phyloP scores from a whole-genome alignment of 805 yeast species.

The Candida chauliodis region DNA sequence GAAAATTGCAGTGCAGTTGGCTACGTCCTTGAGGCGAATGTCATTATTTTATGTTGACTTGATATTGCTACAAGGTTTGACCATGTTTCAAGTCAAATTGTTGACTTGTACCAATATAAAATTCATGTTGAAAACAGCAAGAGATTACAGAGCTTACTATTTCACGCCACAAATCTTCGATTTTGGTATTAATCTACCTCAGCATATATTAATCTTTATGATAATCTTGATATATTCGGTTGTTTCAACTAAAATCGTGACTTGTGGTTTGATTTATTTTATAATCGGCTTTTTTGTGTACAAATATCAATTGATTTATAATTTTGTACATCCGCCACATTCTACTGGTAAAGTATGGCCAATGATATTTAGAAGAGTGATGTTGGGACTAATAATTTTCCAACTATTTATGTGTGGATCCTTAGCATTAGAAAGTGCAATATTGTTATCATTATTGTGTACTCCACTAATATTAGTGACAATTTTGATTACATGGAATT shows the following conservation, averaged over 20 bases:
- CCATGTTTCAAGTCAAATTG: conserved; percentile 87
- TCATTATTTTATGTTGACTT: conserved; percentile 89
- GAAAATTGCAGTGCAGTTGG: conserved; percentile 80
- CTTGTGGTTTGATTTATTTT: conserved; percentile 57
- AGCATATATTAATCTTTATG: conserved; percentile 55
- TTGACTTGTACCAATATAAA: conserved; percentile 56
- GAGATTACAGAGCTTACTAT: conserved; percentile 72
- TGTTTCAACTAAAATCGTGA: conserved; percentile 55
- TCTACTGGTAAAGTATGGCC: conserved; percentile 70
- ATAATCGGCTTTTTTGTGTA: conserved; percentile 55
- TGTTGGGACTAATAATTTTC: conserved; percentile 52
- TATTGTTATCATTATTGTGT: conserved; percentile 44
- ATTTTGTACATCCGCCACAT: conserved; percentile 62
- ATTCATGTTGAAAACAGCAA: conserved; percentile 59
- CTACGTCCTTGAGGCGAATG: conserved; percentile 72
- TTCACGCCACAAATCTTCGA: conserved; percentile 59
- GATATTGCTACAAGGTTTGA: conserved; percentile 74
- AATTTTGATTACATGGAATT: conserved; percentile 43
- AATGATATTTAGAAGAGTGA: conserved; percentile 52
- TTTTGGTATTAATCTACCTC: conserved; percentile 60
- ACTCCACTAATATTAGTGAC: conserved; percentile 49
- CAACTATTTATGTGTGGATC: conserved; percentile 66
- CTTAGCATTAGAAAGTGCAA: conserved; percentile 56
- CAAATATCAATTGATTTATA: conserved; percentile 59
- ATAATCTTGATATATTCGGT: conserved; percentile 59